These are phyloP conservation scores for Lecanoromycetidae sp. DNA, from an alignment of 2,329 filamentous ascomycete species.

Conservation along the genomic window DNA sequence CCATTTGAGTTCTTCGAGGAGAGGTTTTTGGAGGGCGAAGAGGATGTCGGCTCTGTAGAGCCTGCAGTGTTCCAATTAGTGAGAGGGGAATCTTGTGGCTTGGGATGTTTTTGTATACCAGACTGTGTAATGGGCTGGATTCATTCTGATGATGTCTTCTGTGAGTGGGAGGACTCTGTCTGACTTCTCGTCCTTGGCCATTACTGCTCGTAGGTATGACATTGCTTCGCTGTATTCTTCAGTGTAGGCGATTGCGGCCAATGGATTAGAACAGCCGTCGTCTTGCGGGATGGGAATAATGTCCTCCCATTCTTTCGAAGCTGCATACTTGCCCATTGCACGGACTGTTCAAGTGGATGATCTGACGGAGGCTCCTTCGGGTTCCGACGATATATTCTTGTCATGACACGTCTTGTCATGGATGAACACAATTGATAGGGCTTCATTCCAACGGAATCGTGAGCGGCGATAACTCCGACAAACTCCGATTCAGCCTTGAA, in stretches of 20 bases:
- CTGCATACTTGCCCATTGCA: constrained; percentile 34
- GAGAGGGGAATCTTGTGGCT: too few species aligned
- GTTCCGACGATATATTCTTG: too few species aligned
- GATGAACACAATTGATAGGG: too few species aligned
- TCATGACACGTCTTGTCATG: too few species aligned
- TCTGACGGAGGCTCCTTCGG: too few species aligned
- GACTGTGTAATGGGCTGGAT: constrained; percentile 95
- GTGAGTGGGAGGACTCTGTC: constrained; percentile 69
- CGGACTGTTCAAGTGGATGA: neutral
- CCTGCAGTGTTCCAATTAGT: constrained; percentile 34
- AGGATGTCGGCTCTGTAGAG: constrained; percentile 79
- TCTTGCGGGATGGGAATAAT: constrained; percentile 70
- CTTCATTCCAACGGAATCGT: too few species aligned
- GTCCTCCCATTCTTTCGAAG: constrained; percentile 71
- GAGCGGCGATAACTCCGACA: too few species aligned
- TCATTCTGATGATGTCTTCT: constrained; percentile 79
- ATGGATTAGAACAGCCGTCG: constrained; percentile 61
- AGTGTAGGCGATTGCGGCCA: constrained; percentile 87
- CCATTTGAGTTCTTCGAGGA: constrained; percentile 68
- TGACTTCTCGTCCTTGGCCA: constrained; percentile 77
- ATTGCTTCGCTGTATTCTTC: constrained; percentile 86
- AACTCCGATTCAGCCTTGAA: too few species aligned
- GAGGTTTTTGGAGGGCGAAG: constrained; percentile 50
- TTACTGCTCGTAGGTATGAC: constrained; percentile 83
- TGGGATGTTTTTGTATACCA: constrained; percentile 48